Evolutionary conservation across 2,329 filamentous ascomycete species (phyloP), one percentile per base, ranked within the genome.

Genomic region (Colletotrichum sp.): DNA sequence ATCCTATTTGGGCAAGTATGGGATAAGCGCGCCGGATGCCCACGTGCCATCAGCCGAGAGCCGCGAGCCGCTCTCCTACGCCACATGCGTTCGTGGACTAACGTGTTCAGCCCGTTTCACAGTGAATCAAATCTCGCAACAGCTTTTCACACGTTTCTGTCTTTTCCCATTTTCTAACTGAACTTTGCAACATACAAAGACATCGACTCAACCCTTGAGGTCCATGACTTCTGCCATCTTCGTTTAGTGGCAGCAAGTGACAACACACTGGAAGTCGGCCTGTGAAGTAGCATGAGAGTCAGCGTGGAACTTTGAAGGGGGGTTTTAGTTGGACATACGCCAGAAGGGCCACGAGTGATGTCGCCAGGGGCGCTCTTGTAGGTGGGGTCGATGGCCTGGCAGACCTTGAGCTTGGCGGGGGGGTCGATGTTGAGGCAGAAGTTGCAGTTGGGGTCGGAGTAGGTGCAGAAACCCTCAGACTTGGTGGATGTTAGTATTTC

Each of bases 401-500:
- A 70, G 36, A 70, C 34, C n/a, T 64, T 26, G 28, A 70, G 14
- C 68, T 70, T 70, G 36, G 36, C 34, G 1, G 66, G 1, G 24
- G 32, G 5, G 7, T 32, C 16, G 7, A 70, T 70, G 38, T 56
- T 36, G 4, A 70, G 36, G 38, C 68, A 70, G 38, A 64, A 64
- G 68, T 70, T 70, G 38, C 68, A 70, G 68, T 70, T 64, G 38
- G 58, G 68, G 68, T 70, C 68, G 38, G 56, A 63, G 58, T 48
- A 52, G 14, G 58, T 55, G 38, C 68, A 70, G 68, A 70, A 70
- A 9, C 68, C 68, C 28, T 70, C 34, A 61, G n/a, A 43, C 16
- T 26, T 30, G 14, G 14, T 52, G 24, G 14, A 32, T 61, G 24
- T 48, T 32, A 16, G 18, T 28, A 24, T n/a, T 55, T 32, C 5